phyloP scores from a whole-genome alignment of 2,329 filamentous ascomycete species.

The Cordyceps cicadae region DNA sequence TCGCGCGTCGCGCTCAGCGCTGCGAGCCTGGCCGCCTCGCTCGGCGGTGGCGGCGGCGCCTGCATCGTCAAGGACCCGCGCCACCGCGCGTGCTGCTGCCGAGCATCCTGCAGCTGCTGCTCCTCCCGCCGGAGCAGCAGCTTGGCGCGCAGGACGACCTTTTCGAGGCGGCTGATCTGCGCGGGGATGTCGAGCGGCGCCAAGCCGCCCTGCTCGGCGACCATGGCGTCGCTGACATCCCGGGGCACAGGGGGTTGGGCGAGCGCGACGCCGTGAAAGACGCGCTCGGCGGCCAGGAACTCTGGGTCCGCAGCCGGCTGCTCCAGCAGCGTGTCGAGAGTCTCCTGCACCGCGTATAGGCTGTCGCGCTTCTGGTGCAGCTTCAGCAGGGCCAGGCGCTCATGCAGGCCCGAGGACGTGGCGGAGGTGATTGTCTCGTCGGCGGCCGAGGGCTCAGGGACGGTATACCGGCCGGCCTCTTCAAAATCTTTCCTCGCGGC shows the following conservation, averaged over 20 bases:
- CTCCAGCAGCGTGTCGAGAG: slow-evolving; percentile 41
- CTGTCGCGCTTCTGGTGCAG: slow-evolving; percentile 44
- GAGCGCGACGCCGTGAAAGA: slow-evolving; percentile 34
- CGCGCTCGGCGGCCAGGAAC: slow-evolving; percentile 40
- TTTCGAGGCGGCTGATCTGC: slow-evolving; percentile 46
- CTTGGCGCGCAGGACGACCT: slow-evolving; percentile 50
- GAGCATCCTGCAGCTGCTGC: slow-evolving; percentile 41
- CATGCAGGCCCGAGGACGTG: slow-evolving; percentile 30
- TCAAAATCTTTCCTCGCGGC: slow-evolving; percentile 42
- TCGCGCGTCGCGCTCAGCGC: slow-evolving; percentile 49
- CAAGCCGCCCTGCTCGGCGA: slow-evolving; percentile 30
- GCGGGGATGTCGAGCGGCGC: slow-evolving; percentile 35
- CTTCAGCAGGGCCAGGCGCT: slow-evolving; percentile 43
- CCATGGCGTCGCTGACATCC: slow-evolving; percentile 43
- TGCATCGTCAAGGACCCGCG: no score
- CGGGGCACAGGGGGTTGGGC: slow-evolving; percentile 43
- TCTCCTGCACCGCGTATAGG: slow-evolving; percentile 41
- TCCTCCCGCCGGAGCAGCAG: slow-evolving; percentile 49
- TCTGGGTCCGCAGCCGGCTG: slow-evolving; percentile 43
- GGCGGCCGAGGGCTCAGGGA: background rate
- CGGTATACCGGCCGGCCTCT: slow-evolving; percentile 17
- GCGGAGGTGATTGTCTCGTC: slow-evolving; percentile 13
- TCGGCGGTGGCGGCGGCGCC: slow-evolving; percentile 21
- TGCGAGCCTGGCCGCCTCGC: slow-evolving; percentile 35
- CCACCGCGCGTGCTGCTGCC: slow-evolving; percentile 25